phyloP scores from a whole-genome alignment of 495 filamentous ascomycete species.

The Poronia punctata region DNA sequence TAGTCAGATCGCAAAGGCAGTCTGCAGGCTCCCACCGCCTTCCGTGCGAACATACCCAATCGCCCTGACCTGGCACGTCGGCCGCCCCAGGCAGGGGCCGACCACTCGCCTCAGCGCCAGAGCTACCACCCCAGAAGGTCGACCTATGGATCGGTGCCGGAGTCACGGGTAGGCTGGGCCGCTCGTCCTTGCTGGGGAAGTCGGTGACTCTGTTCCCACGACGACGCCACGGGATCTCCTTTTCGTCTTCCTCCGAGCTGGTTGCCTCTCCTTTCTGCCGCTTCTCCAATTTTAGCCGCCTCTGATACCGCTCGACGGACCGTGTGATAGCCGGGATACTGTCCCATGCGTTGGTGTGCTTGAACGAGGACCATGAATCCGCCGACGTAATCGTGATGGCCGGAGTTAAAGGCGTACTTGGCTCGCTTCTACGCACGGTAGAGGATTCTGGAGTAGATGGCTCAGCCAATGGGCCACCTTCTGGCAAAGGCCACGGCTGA shows the following conservation, averaged over 20 bases:
- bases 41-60: conserved; percentile 78
- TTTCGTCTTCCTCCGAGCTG: conserved; percentile 13
- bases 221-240: conserved; percentile 27
- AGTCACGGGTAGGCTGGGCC: conserved; percentile 86
- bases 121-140: conserved; percentile 29
- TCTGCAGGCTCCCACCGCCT: conserved; percentile 41
- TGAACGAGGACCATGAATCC: conserved; percentile 57
- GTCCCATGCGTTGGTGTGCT: conserved; percentile 78
- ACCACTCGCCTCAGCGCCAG: conserved; percentile 42
- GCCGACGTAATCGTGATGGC: conserved; percentile 36
- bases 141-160: conserved; percentile 61
- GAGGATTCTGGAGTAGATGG: conserved; percentile 30
- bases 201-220: conserved; percentile 66
- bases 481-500: conserved; percentile 16
- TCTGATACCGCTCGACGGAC: conserved; percentile 66
- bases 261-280: conserved; percentile 40
- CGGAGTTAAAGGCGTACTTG: conserved; percentile 41
- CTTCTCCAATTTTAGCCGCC: conserved; percentile 55
- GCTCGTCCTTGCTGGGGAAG: conserved; percentile 76
- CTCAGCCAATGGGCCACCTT: conserved; percentile 18
- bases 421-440: conserved; percentile 32
- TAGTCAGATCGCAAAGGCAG: conserved; percentile 55
- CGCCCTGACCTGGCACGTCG: conserved; percentile 74
- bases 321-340: conserved; percentile 72
- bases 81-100: conserved; percentile 62